Percentiles rank a stretch among this genome's conserved stretches.
Evolutionary conservation across 192 early-diverging fungal species (phyloP).

Genomic region (Coemansia javaensis): DNA sequence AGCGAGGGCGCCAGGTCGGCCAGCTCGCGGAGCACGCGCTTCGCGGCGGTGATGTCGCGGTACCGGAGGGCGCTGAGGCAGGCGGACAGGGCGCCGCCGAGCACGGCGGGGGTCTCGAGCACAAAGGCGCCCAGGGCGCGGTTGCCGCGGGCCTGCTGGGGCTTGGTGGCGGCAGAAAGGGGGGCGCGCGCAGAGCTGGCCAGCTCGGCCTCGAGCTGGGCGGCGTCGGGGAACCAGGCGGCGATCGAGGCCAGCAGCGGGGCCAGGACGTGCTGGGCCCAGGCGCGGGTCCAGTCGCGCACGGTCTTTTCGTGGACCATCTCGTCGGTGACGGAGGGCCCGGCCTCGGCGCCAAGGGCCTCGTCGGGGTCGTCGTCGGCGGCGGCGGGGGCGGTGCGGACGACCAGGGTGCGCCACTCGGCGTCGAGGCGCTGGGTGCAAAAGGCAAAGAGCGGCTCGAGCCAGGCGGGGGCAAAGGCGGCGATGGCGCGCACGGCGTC

Average conservation of each 20-base stretch:
- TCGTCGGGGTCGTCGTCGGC: too few species aligned
- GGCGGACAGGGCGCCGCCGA: conserved; percentile 9
- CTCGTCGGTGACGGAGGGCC: conserved; percentile 11
- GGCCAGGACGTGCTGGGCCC: conserved; percentile 18
- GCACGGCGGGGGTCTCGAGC: conserved; percentile 2
- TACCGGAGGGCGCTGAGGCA: conserved; percentile 7
- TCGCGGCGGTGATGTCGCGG: conserved; percentile 12
- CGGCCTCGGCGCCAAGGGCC: background rate
- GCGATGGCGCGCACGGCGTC: conserved; percentile 1
- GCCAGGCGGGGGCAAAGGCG: conserved; percentile 20
- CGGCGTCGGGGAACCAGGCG: conserved; percentile 19
- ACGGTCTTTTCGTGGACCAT: conserved; percentile 31
- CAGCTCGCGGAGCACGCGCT: conserved; percentile 7
- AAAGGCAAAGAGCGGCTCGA: conserved; percentile 26
- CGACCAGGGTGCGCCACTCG: conserved; percentile 20
- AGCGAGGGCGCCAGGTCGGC: conserved; percentile 18
- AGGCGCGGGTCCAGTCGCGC: conserved; percentile 42
- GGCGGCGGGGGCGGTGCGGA: background rate
- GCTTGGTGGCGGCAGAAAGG: background rate
- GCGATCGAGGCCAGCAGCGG: conserved; percentile 10
- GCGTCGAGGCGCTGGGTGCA: conserved; percentile 6
- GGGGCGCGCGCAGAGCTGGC: conserved; percentile 7
- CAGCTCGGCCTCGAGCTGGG: conserved; percentile 37
- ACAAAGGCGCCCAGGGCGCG: conserved; percentile 6
- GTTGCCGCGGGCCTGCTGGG: background rate